Percentiles rank a stretch among this genome's conserved stretches.
phyloP scores from a whole-genome alignment of 2,329 filamentous ascomycete species.

The Phyllosticta paracitricarpa region DNA sequence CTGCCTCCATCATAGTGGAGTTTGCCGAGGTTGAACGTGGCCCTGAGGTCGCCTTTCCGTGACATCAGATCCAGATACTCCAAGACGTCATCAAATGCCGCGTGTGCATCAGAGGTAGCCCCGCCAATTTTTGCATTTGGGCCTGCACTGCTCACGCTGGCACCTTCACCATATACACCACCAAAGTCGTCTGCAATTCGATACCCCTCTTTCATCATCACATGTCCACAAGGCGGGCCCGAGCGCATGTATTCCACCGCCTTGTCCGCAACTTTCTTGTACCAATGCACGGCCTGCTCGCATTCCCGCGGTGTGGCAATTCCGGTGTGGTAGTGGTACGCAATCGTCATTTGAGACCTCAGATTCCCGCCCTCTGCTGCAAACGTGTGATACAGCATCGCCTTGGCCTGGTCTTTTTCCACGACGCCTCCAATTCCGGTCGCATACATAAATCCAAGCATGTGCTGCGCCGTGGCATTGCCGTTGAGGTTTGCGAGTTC shows the following conservation, averaged over 20 bases:
- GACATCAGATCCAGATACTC: slow-evolving; percentile 89
- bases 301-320: slow-evolving; percentile 81
- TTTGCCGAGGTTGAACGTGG: slow-evolving; percentile 75
- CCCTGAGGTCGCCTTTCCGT: slow-evolving; percentile 78
- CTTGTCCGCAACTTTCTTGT: slow-evolving; percentile 89
- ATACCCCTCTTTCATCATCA: slow-evolving; percentile 67
- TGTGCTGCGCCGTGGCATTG: slow-evolving; percentile 88
- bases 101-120: slow-evolving; percentile 68
- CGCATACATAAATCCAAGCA: slow-evolving; percentile 92
- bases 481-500: slow-evolving; percentile 65
- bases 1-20: slow-evolving; percentile 82
- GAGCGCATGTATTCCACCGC: slow-evolving; percentile 79
- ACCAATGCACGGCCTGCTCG: slow-evolving; percentile 74
- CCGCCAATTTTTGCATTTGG: slow-evolving; percentile 66
- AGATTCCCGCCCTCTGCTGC: slow-evolving; percentile 76
- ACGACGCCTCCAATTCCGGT: slow-evolving; percentile 80
- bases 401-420: slow-evolving; percentile 77
- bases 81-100: slow-evolving; percentile 83
- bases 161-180: slow-evolving; percentile 90
- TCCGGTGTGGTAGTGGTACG: slow-evolving; percentile 73
- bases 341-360: slow-evolving; percentile 86
- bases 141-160: slow-evolving; percentile 80
- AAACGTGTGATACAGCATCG: slow-evolving; percentile 88
- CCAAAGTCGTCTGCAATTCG: slow-evolving; percentile 83
- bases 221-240: slow-evolving; percentile 79